These are phyloP conservation scores for Carex cristatella DNA, from an alignment of 176 grass and related monocot genomes.

Conservation along the genomic window DNA sequence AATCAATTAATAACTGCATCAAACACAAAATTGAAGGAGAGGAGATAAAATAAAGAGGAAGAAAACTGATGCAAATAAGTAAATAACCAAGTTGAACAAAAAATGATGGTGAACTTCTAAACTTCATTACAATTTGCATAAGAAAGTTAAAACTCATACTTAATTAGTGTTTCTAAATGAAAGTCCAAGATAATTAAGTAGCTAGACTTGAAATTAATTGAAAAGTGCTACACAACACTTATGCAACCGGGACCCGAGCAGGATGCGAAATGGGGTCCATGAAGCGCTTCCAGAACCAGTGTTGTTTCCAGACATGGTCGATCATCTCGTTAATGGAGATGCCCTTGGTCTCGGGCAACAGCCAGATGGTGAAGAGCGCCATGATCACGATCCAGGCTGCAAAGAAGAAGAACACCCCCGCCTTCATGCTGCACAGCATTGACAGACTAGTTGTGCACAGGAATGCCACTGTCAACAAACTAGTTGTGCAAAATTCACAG, in stretches of 20 bases:
- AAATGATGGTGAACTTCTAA: background rate
- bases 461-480: too few relatives aligned
- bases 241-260: background rate
- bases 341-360: constrained; percentile 14
- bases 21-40: background rate
- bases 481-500: too few relatives aligned
- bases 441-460: background rate
- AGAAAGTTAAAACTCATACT: background rate
- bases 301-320: constrained; percentile 12
- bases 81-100: background rate
- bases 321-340: constrained; percentile 25
- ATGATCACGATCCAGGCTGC: constrained; percentile 7
- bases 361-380: background rate
- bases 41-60: background rate
- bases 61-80: too few relatives aligned
- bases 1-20: background rate
- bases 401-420: constrained; percentile 29
- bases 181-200: background rate
- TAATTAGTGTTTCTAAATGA: background rate
- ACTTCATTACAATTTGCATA: background rate
- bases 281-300: constrained; percentile 26
- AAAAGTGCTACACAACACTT: background rate
- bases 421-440: constrained; percentile 20
- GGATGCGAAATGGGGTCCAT: background rate
- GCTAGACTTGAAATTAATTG: background rate